Base-by-base conservation (phyloP, 2,329 filamentous ascomycete species). In the Diaporthe eres region DNA sequence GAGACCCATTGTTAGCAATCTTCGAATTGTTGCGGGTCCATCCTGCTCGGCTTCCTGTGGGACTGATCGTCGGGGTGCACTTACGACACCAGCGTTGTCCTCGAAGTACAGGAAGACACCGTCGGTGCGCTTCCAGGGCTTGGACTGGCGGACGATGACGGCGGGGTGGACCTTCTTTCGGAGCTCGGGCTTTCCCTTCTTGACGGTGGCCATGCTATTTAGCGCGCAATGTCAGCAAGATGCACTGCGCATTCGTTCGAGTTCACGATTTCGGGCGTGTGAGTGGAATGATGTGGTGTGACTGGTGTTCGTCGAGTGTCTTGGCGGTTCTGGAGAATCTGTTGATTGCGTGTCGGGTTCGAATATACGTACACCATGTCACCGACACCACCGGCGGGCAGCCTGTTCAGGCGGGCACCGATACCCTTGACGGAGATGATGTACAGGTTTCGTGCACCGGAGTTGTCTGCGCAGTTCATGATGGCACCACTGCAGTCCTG, bases 131-230 rank as follows among this genome's bases (percentile, higher is more conserved):
- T 97, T 96, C 97, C 97, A 99, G 84, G 97, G 97, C 94, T 99
- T 99, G 91, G 94, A 94, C 91, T 98, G 97, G 88, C 97, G 92
- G 87, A 98, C 96, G 86, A 99, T 97, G 86, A 99, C 96, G 85
- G 97, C 97, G 83, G 97, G 97, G 95, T 99, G 98, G 88, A 99
- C 97, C 94, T 99, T 99, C 95, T 99, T 99, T 89, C 97, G 93
- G 86, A 99, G 91, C 90, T 99, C 97, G 80, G 97, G 97, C 95
- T 99, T 99, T 90, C 97, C 97, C 95, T 99, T 98, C 95, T 99
- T 98, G 90, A 98, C 97, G 82, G 97, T 98, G 81, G 96, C 96
- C 96, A 99, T 98, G 86, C 76, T 77, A n/a, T 60, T 9, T 19
- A 31, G 28, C 53, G 51, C 49, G 34, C 31, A 39, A 17, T 63